phyloP scores from a whole-genome alignment of 495 filamentous ascomycete species.

The Xylaria sp. region DNA sequence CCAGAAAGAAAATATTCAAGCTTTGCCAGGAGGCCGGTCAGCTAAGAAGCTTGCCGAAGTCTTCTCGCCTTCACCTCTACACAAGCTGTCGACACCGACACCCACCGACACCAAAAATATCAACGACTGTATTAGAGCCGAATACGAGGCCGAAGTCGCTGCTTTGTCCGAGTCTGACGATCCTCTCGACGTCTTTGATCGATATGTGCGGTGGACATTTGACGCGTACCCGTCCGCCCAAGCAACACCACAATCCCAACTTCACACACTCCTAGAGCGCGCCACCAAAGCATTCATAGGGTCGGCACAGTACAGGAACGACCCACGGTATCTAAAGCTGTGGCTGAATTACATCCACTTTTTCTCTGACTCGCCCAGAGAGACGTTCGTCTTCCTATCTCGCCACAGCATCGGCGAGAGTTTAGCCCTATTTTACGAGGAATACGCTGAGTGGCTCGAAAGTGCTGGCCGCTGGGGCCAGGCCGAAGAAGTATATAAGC shows the following conservation, averaged over 20 bases:
- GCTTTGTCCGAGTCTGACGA: conserved; percentile 87
- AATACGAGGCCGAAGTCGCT: conserved; percentile 84
- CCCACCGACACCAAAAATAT: conserved; percentile 74
- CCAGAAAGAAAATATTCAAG: conserved; percentile 97
- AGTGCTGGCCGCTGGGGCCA: conserved; percentile 84
- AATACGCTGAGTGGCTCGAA: conserved; percentile 93
- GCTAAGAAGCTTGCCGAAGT: conserved; percentile 87
- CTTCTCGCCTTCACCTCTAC: conserved; percentile 71
- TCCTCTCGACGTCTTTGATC: conserved; percentile 92
- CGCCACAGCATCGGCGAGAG: conserved; percentile 87
- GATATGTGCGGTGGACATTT: conserved; percentile 95
- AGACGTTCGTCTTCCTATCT: conserved; percentile 89
- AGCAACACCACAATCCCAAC: conserved; percentile 85
- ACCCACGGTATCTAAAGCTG: conserved; percentile 88
- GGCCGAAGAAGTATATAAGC: conserved; percentile 89
- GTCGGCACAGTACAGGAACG: conserved; percentile 87
- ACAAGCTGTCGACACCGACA: conserved; percentile 62
- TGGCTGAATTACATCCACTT: conserved; percentile 94
- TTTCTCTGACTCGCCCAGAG: conserved; percentile 89
- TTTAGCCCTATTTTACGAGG: conserved; percentile 95
- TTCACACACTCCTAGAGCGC: conserved; percentile 88
- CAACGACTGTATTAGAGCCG: conserved; percentile 77
- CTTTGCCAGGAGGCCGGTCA: conserved; percentile 87
- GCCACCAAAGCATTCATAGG: conserved; percentile 90
- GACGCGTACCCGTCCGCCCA: conserved; percentile 94